A percentile compares a stretch with the other conserved stretches of the same genome.
These are phyloP conservation scores for Tricholoma sp. DNA, from an alignment of 768 basidiomycete genomes.

Conservation along the genomic window DNA sequence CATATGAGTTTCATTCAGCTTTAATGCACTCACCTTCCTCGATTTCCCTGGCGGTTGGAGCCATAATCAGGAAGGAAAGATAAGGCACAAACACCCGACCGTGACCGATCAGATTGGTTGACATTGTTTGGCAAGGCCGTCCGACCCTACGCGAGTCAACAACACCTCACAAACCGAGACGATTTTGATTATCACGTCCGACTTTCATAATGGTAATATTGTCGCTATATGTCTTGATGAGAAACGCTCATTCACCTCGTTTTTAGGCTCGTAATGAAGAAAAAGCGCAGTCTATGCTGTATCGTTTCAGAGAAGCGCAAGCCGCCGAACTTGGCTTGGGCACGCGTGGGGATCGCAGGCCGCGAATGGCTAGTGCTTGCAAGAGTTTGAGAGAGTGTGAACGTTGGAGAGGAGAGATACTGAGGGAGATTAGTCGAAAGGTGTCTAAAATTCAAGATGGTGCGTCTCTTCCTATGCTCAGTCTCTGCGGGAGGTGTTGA, in stretches of 20 bases:
- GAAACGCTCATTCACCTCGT: neutral
- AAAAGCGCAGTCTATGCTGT: conserved; percentile 64
- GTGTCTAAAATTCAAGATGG: conserved; percentile 98
- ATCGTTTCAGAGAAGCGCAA: conserved; percentile 95
- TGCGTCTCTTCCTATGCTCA: conserved; percentile 51
- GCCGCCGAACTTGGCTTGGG: conserved; percentile 93
- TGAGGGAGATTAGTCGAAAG: conserved; percentile 92
- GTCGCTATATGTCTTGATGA: neutral
- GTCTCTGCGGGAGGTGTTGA: conserved; percentile 45
- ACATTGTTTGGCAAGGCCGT: conserved; percentile 15
- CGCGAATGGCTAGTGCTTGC: conserved; percentile 87
- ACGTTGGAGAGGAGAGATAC: conserved; percentile 92
- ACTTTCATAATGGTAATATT: conserved; percentile 13
- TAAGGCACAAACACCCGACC: neutral
- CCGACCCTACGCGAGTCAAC: neutral
- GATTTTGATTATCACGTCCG: neutral
- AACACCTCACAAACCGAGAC: too few relatives aligned
- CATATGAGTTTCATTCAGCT: neutral
- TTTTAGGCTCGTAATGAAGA: conserved; percentile 93
- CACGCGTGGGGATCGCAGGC: conserved; percentile 78
- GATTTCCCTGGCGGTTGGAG: conserved; percentile 20
- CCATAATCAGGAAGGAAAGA: conserved; percentile 14
- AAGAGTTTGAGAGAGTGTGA: conserved; percentile 93
- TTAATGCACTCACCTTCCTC: conserved; percentile 29
- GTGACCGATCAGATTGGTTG: conserved; percentile 2